These are phyloP conservation scores for Aspergillus sclerotialis DNA, from an alignment of 2,329 filamentous ascomycete genomes.

Conservation along the genomic window DNA sequence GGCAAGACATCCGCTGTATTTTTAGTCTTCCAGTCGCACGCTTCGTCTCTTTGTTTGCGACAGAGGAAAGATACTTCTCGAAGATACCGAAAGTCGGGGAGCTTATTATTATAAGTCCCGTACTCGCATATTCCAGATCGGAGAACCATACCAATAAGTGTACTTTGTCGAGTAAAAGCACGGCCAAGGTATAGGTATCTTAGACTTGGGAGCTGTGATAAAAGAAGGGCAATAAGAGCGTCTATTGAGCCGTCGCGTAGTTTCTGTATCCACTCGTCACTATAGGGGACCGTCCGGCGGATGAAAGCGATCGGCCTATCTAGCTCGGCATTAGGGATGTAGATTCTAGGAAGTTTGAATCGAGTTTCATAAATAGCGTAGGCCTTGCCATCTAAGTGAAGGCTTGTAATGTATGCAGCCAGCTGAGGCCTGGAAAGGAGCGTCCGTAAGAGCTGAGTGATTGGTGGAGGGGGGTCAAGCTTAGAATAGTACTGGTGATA, in stretches of 20 bases:
- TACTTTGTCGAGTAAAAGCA: constrained; percentile 6
- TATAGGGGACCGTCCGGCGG: constrained; percentile 3
- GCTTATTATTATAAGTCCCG: neutral
- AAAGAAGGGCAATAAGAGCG: constrained; percentile 12
- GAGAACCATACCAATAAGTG: constrained; percentile 8
- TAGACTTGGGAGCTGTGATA: constrained; percentile 11
- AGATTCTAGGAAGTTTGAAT: constrained; percentile 1
- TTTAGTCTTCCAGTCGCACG: constrained; percentile 1
- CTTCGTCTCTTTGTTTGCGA: neutral
- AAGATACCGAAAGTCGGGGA: constrained; percentile 6
- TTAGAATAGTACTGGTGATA: too few relatives aligned
- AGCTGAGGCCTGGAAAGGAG: constrained; percentile 11
- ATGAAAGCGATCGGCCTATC: constrained; percentile 5
- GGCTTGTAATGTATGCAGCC: constrained; percentile 7
- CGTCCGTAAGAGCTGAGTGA: constrained; percentile 10
- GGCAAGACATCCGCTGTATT: constrained; percentile 12
- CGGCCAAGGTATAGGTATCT: constrained; percentile 8
- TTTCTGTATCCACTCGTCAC: constrained; percentile 9
- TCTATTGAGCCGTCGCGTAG: constrained; percentile 10
- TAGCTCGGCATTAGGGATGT: constrained; percentile 3
- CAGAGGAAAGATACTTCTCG: neutral
- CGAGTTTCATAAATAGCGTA: neutral
- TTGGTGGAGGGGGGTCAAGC: constrained; percentile 12
- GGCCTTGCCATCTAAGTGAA: constrained; percentile 7
- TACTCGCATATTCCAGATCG: constrained; percentile 6